Percentiles rank a stretch among this genome's conserved stretches.
phyloP scores from a whole-genome alignment of 2,329 filamentous ascomycete genomes.

The Colletotrichum navitas region DNA sequence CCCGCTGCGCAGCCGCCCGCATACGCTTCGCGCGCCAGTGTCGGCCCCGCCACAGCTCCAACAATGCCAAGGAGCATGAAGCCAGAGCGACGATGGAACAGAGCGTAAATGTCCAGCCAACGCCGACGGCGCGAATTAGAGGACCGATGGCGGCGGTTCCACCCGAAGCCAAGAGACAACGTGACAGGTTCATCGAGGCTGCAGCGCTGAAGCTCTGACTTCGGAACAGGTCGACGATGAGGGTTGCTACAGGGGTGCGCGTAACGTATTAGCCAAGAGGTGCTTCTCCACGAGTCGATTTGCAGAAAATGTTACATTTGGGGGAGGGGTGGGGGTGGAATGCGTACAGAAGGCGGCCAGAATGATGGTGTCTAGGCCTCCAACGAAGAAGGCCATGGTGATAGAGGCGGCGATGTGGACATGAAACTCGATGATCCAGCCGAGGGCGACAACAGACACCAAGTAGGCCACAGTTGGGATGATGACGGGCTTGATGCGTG shows the following conservation, averaged over 20 bases:
- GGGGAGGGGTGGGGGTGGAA: no score
- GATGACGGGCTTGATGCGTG: slow-evolving; percentile 4
- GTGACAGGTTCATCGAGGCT: slow-evolving; percentile 3
- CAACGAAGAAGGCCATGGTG: slow-evolving; percentile 5
- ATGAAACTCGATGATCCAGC: slow-evolving; percentile 1
- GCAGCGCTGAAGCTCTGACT: slow-evolving; percentile 6
- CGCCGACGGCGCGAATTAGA: background rate
- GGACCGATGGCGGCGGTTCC: slow-evolving; percentile 7
- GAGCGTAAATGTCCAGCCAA: slow-evolving; percentile 4
- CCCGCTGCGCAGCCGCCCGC: background rate
- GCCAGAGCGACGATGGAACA: background rate
- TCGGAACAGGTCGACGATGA: slow-evolving; percentile 6
- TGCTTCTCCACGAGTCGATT: background rate
- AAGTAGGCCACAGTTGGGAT: background rate
- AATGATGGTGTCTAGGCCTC: slow-evolving; percentile 3
- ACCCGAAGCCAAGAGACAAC: background rate
- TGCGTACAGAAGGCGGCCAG: slow-evolving; percentile 6
- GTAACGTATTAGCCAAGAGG: background rate
- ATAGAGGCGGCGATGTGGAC: slow-evolving; percentile 7
- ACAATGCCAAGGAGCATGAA: background rate
- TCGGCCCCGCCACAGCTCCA: slow-evolving; percentile 3
- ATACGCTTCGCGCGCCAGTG: slow-evolving; percentile 11
- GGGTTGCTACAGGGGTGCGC: background rate
- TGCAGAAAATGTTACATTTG: background rate
- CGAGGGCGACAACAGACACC: background rate